These are phyloP conservation scores for Murraya koenigii DNA, from an alignment of 345 rosid species.

Conservation along the genomic window DNA sequence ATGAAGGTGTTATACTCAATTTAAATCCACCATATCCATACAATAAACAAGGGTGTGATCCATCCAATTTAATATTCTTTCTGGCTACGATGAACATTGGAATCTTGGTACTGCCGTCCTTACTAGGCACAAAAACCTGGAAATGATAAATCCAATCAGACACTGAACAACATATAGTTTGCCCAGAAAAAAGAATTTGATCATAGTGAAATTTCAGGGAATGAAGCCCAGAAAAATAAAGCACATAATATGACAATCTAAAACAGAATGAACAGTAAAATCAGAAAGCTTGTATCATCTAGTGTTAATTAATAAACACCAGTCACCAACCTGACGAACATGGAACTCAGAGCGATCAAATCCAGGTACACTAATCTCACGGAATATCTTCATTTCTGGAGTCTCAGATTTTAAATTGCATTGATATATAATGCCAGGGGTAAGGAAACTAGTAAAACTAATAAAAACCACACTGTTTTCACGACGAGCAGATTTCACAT, in stretches of 20 bases:
- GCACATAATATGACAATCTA: neutral
- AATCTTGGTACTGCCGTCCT: constrained; percentile 77
- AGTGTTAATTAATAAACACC: neutral
- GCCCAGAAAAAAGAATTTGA: neutral
- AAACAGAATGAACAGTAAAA: neutral
- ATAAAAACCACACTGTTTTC: constrained; percentile 56
- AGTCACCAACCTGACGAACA: constrained; percentile 88
- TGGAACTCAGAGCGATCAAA: constrained; percentile 69
- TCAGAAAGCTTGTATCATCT: neutral
- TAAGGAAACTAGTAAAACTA: constrained; percentile 79
- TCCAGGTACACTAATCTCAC: constrained; percentile 72
- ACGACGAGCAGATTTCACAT: constrained; percentile 62
- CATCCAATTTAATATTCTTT: constrained; percentile 59
- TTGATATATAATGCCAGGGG: constrained; percentile 78
- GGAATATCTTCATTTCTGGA: constrained; percentile 71
- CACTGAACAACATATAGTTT: neutral
- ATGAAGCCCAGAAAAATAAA: neutral
- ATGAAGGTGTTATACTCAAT: constrained; percentile 66
- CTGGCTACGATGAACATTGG: constrained; percentile 75
- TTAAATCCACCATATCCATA: constrained; percentile 94
- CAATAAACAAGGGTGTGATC: constrained; percentile 86
- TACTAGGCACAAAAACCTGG: constrained; percentile 78
- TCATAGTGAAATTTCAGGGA: neutral
- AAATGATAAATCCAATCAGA: constrained; percentile 9
- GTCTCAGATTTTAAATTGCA: constrained; percentile 50